A percentile compares a stretch with the other conserved stretches of the same genome.
Conservation (phyloP, 78 protist species). For the Diacronema lutheri region DNA sequence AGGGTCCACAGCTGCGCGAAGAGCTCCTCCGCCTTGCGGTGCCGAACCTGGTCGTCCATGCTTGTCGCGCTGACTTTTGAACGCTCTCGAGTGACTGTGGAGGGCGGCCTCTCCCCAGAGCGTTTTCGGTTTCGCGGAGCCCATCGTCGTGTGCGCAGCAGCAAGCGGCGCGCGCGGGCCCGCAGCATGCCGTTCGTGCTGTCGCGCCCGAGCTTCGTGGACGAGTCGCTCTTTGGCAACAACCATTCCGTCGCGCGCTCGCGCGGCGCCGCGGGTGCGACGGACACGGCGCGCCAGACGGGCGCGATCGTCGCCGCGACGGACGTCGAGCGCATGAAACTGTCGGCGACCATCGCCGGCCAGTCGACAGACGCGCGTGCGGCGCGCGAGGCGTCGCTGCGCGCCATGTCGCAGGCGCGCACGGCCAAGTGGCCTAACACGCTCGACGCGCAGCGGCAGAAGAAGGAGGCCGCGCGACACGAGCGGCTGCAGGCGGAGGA, state of each 20-base stretch:
- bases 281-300: neutral
- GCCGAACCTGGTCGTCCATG: no score
- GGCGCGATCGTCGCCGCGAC: neutral
- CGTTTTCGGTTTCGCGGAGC: no score
- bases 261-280: neutral
- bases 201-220: neutral
- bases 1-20: no score
- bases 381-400: neutral
- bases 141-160: no score
- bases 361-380: neutral
- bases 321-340: neutral
- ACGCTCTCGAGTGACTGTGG: no score
- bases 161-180: no score
- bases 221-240: slow-evolving; percentile 4
- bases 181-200: no score
- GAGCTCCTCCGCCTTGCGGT: no score
- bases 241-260: neutral
- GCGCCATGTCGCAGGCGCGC: neutral
- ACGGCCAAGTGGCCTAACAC: slow-evolving; percentile 17
- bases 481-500: slow-evolving; percentile 9
- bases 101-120: no score
- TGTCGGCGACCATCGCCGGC: neutral
- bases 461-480: neutral
- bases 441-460: neutral
- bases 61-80: no score